Evolutionary conservation across 108 stramenopile species (phyloP), one percentile per base, ranked within the genome.

Genomic region (Chaetoceros tenuissimus): DNA sequence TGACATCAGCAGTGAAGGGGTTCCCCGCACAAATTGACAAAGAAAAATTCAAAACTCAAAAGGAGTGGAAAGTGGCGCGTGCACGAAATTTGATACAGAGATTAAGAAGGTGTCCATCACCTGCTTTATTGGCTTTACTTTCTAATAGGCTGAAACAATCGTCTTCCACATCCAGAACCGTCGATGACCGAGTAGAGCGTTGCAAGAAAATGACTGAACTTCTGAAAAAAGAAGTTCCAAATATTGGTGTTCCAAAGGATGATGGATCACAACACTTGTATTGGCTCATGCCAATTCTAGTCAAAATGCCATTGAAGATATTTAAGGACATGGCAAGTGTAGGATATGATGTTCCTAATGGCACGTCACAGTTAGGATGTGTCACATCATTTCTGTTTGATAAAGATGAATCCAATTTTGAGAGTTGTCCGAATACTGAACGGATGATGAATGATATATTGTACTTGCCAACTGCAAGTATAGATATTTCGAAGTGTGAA

Each of bases 281-380:
- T 43, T 75, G 74, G 74, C 45, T 63, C 0, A 67, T 63, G 28
- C 66, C 72, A 1, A 2, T 57, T 40, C 23, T 31, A 43, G 47
- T 46, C 2, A 57, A 21, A 46, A 60, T 20, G 22, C 16, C 18
- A 21, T 8, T 21, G 1, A 13, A 40, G 8, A 40, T 40, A 40
- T 40, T 5, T 13, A 40, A 13, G 13, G 5, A 5, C 5, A 40
- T 40, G 34, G 5, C 34, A 10, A 5, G 34, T 13, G 5, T 40
- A 13, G 89, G 89, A 20, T 82, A 57, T 48, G 89, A 91, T 59
- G 81, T 72, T 19, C 73, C 82, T 0, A 55, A 60, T 20, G 84
- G 89, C 27, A 59, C 81, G 29, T 85, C 89, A 19, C 89, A 91
- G 63, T 57, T 91, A 46, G 62, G 60, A 48, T 83, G 77, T 52